Base-by-base conservation (phyloP, 371 early-diverging fungal genomes). In the Blakeslea trispora region DNA sequence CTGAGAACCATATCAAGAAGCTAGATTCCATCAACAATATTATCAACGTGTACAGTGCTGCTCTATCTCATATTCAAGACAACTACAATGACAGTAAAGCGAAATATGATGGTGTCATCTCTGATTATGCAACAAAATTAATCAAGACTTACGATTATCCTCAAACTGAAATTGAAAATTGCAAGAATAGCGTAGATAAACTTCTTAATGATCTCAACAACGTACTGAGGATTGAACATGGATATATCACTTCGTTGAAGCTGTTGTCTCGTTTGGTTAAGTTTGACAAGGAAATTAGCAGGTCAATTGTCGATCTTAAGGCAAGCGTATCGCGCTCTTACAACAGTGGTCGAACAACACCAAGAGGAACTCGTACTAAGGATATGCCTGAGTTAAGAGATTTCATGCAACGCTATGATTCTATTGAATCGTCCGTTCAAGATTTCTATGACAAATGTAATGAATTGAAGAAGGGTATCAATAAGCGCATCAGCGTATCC, bases 1-100 rank as follows among this genome's bases (percentile, higher is more conserved):
- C 77, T 6, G 71, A 66, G n/a, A 50, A 70, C 17, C 61, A 66
- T 6, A 59, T 71, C 13, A 76, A 76, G 43, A 74, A 69, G 28
- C 35, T 64, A 0, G 64, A 73, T 2, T 46, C 74, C 0, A 71
- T 76, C 37, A 64, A 73, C 9, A 63, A 57, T 3, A 63, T 73
- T 10, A 61, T 69, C 11, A 67, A 62, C 22, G 65, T 69, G 5
- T 76, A 73, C 24, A 64, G 59, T n/a, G 64, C 66, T 6, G 71
- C 67, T 1, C 39, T 76, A 13, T 45, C 53, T 10, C 67, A 64
- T 31, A 63, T 68, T 17, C 63, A 65, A 23, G 67, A 72, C 11
- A 59, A 58, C 9, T 66, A 69, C 45, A 56, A 55, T 14, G 66
- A 66, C 32, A 63, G 71, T 48, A 73, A 66, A 32, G 53, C 28